phyloP scores from a whole-genome alignment of 352 stramenopile genomes.

The Pythium biforme region DNA sequence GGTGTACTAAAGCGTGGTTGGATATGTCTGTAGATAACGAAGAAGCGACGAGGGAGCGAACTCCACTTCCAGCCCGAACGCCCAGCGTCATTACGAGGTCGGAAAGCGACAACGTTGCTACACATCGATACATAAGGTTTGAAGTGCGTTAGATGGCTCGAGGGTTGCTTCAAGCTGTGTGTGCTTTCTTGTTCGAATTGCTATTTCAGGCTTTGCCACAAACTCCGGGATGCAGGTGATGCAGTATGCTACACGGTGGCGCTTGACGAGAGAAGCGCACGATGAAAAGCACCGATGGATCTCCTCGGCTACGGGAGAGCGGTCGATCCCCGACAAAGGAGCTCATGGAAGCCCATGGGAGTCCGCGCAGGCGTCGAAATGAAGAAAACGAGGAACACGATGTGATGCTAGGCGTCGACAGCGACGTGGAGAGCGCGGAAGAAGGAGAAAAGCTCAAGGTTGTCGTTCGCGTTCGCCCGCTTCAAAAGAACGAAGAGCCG shows the following conservation, averaged over 20 bases:
- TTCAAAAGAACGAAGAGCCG: slow-evolving; percentile 48
- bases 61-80: slow-evolving; percentile 28
- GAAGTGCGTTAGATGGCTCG: neutral
- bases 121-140: neutral
- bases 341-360: neutral
- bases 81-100: neutral
- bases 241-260: neutral
- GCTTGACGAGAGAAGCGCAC: neutral
- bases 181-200: neutral
- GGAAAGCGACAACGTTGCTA: neutral
- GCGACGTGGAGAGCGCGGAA: neutral
- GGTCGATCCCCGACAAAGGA: neutral
- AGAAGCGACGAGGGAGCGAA: slow-evolving; percentile 16
- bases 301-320: neutral
- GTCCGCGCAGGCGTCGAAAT: neutral
- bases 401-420: neutral
- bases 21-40: slow-evolving; percentile 23
- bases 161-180: neutral
- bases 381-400: neutral
- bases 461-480: slow-evolving; percentile 51
- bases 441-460: slow-evolving; percentile 64
- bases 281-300: neutral
- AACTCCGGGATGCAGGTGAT: neutral
- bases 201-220: slow-evolving; percentile 4
- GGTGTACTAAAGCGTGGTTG: too few relatives aligned